phyloP scores from a whole-genome alignment of 345 rosid genomes.

The Schrenkiella parvula region DNA sequence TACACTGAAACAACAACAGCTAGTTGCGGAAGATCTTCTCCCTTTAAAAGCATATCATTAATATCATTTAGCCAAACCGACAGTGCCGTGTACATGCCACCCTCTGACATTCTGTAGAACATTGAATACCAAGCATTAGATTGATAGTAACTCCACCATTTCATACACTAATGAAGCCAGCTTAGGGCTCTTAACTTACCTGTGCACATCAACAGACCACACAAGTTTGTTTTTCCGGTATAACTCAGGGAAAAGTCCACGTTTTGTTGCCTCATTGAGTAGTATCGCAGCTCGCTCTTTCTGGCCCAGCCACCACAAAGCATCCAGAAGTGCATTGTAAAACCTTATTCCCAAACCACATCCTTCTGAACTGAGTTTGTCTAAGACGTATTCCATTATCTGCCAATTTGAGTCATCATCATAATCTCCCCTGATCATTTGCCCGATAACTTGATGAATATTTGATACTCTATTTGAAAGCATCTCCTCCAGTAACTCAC shows the following conservation, averaged over 20 bases:
- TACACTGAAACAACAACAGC: conserved; percentile 81
- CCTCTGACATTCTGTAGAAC: conserved; percentile 84
- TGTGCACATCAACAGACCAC: conserved; percentile 87
- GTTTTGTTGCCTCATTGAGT: conserved; percentile 70
- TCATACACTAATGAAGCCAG: conserved; percentile 4
- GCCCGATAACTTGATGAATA: conserved; percentile 85
- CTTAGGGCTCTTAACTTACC: conserved; percentile 39
- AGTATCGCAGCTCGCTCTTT: conserved; percentile 85
- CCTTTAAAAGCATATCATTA: conserved; percentile 43
- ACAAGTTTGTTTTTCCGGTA: conserved; percentile 78
- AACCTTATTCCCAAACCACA: conserved; percentile 85
- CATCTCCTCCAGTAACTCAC: conserved; percentile 79
- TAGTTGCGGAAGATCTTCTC: conserved; percentile 77
- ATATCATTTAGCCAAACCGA: conserved; percentile 79
- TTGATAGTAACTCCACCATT: conserved; percentile 9
- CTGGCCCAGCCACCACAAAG: conserved; percentile 96
- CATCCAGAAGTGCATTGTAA: conserved; percentile 84
- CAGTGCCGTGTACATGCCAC: conserved; percentile 67
- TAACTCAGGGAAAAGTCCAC: conserved; percentile 90
- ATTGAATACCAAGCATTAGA: conserved; percentile 23
- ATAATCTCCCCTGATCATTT: conserved; percentile 90
- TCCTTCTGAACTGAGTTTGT: conserved; percentile 86
- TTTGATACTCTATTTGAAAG: conserved; percentile 60
- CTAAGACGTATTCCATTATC: conserved; percentile 85
- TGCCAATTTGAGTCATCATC: conserved; percentile 92